Conservation (phyloP, 495 filamentous ascomycete genomes). For the Talaromyces adpressus region DNA sequence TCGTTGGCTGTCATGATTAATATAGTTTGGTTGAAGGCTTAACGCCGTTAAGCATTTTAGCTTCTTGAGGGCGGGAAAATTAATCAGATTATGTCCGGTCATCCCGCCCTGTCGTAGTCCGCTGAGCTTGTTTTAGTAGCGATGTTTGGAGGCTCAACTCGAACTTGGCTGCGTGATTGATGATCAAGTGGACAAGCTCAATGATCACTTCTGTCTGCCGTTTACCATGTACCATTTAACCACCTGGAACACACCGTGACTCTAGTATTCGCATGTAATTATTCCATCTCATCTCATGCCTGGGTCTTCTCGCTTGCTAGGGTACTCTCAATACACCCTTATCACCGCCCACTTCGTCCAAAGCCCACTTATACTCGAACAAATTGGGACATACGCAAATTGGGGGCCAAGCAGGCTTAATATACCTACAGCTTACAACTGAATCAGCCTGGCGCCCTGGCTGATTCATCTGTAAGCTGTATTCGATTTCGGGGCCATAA, state of each 20-base stretch:
- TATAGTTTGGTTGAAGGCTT: no score
- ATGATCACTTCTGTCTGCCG: not conserved
- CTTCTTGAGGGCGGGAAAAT: no score
- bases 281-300: not conserved
- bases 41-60: no score
- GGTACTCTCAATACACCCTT: not conserved
- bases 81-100: no score
- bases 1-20: not conserved
- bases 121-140: no score
- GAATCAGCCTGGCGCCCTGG: not conserved
- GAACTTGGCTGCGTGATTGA: not conserved
- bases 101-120: no score
- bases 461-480: no score
- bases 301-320: not conserved
- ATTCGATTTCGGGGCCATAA: not conserved
- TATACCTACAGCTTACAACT: not conserved
- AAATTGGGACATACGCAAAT: not conserved
- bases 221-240: not conserved
- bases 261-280: not conserved
- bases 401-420: not conserved
- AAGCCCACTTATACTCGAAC: not conserved
- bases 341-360: not conserved
- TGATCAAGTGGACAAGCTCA: not conserved
- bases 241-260: not conserved
- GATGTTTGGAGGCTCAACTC: not conserved